A percentile compares a stretch with the other conserved stretches of the same genome.
These are phyloP conservation scores for Colletotrichum sp. DNA, from an alignment of 2,329 filamentous ascomycete genomes.

Conservation along the genomic window DNA sequence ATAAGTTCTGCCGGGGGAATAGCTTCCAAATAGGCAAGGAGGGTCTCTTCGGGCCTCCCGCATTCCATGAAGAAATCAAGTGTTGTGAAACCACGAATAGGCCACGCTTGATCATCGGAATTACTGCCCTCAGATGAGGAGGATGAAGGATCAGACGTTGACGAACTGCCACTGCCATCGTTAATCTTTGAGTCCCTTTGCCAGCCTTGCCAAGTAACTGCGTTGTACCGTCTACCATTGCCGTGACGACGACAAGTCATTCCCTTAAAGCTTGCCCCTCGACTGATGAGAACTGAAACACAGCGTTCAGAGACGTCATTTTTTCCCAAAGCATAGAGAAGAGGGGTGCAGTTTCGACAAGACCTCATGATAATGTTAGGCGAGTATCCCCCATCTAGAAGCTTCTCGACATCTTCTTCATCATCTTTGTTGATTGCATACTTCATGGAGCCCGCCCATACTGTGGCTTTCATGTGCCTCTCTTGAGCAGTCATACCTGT, in stretches of 20 bases:
- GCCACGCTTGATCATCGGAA: not conserved
- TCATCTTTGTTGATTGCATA: not conserved
- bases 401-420: not conserved
- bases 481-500: not conserved
- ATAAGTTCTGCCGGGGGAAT: not conserved
- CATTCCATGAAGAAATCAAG: not conserved
- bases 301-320: not conserved
- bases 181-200: not conserved
- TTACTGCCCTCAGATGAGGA: not conserved
- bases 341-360: not conserved
- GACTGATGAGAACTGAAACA: not conserved
- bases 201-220: no score
- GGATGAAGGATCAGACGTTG: not conserved
- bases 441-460: not conserved
- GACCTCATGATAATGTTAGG: not conserved
- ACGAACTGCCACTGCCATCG: not conserved
- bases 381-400: not conserved
- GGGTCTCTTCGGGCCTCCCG: not conserved
- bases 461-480: not conserved
- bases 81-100: not conserved
- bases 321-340: not conserved
- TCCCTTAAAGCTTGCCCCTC: not conserved
- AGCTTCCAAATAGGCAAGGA: not conserved
- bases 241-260: not conserved
- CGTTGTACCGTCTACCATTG: not conserved